A percentile compares a stretch with the other conserved stretches of the same genome.
phyloP scores from a whole-genome alignment of 2,329 filamentous ascomycete species.

The Epichloe sibirici region DNA sequence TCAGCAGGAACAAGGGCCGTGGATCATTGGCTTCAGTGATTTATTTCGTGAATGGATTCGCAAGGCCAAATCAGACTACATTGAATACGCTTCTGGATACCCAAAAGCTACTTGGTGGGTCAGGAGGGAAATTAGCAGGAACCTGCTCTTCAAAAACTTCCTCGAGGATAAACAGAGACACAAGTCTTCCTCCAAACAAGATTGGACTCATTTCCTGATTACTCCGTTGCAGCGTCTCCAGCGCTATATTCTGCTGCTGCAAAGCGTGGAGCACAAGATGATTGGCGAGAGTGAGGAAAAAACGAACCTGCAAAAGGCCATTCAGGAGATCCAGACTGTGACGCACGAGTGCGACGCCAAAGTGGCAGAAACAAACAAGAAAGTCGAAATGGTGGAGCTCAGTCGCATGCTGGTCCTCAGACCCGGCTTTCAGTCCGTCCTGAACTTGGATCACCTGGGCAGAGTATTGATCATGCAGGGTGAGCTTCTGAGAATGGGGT shows the following conservation, averaged over 20 bases:
- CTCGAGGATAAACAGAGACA: slow-evolving; percentile 69
- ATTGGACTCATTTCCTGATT: slow-evolving; percentile 92
- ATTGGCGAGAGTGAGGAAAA: slow-evolving; percentile 80
- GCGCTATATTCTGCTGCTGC: slow-evolving; percentile 73
- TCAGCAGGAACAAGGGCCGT: slow-evolving; percentile 92
- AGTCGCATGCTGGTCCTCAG: slow-evolving; percentile 72
- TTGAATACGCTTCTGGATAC: slow-evolving; percentile 83
- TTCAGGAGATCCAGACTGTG: slow-evolving; percentile 82
- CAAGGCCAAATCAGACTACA: slow-evolving; percentile 78
- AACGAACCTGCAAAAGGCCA: slow-evolving; percentile 66
- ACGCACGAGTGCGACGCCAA: slow-evolving; percentile 84
- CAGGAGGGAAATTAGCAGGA: slow-evolving; percentile 71
- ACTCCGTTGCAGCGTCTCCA: slow-evolving; percentile 86
- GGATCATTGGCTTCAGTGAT: slow-evolving; percentile 87
- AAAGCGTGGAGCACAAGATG: slow-evolving; percentile 76
- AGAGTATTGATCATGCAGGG: slow-evolving; percentile 81
- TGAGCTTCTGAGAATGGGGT: slow-evolving; percentile 78
- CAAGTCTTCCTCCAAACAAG: slow-evolving; percentile 67
- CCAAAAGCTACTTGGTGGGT: slow-evolving; percentile 75
- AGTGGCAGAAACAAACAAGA: slow-evolving; percentile 84
- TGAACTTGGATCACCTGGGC: slow-evolving; percentile 90
- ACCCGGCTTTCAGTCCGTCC: slow-evolving; percentile 75
- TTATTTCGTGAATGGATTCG: slow-evolving; percentile 98
- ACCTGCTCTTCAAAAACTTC: slow-evolving; percentile 77
- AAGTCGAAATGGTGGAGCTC: slow-evolving; percentile 78